These are phyloP conservation scores for Monosporascus sp. DNA, from an alignment of 2,329 filamentous ascomycete genomes.

Conservation along the genomic window DNA sequence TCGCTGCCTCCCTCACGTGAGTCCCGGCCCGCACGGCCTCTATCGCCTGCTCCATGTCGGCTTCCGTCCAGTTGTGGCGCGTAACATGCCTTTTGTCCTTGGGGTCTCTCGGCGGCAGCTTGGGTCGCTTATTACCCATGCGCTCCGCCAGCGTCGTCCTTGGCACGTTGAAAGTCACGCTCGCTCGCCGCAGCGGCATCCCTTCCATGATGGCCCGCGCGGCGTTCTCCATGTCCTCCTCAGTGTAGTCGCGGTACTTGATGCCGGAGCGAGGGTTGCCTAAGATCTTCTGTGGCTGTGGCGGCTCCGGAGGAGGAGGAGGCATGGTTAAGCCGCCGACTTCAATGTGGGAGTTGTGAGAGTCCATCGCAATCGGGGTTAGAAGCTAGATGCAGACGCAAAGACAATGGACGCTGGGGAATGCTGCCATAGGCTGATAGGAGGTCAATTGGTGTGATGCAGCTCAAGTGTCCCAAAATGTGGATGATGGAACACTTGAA, in stretches of 20 bases:
- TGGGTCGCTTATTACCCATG: conserved; percentile 12
- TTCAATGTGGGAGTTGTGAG: neutral
- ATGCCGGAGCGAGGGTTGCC: conserved; percentile 7
- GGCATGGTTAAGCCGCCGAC: neutral
- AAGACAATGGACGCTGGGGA: no score
- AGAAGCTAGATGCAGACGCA: no score
- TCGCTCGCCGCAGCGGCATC: conserved; percentile 17
- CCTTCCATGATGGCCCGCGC: conserved; percentile 13
- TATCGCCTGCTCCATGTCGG: conserved; percentile 16
- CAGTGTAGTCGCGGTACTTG: conserved; percentile 18
- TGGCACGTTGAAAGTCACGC: conserved; percentile 14
- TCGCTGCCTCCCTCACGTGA: conserved; percentile 11
- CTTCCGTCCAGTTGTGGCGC: conserved; percentile 15
- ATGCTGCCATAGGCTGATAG: no score
- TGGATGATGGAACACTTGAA: neutral
- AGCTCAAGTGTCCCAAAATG: neutral
- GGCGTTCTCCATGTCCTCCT: conserved; percentile 13
- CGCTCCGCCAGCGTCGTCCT: conserved; percentile 17
- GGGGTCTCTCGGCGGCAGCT: conserved; percentile 6
- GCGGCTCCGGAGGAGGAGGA: neutral
- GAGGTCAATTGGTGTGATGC: neutral
- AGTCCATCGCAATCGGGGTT: neutral
- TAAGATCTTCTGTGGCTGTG: neutral
- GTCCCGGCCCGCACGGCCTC: conserved; percentile 12
- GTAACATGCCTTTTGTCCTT: conserved; percentile 7